Base-by-base conservation (phyloP, 73 alveolate genomes). In the Blepharisma japonicum region DNA sequence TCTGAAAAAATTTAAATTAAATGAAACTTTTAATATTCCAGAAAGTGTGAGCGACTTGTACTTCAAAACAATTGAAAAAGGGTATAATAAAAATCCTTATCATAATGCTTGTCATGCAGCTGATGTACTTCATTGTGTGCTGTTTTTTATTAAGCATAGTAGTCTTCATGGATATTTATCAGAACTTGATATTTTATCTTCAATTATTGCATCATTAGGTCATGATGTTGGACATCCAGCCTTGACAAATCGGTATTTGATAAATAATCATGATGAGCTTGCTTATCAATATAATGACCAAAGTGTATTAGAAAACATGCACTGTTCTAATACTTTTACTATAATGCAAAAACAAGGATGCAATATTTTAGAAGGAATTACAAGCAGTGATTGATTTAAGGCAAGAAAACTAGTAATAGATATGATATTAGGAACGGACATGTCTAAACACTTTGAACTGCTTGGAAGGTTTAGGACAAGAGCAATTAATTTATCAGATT, bases 81-180 rank as follows among this genome's bases (percentile, higher is more conserved):
- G 85, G 67, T 61, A 68, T 39, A 81, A 83, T 55, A 47, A 79
- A 14, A 91, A 89, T 67, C 87, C 89, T 8, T 91, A 91, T 68
- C 97, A 91, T 85, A 91, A 90, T 32, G 96, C 87, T 77, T 68
- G 90, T 25, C 97, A 91, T 76, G 97, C 94, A 7, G 90, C 90
- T 0, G 97, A 91, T 77, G 89, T 91, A 0, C 76, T 90, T 7
- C 92, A 91, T 51, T 85, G 85, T 55, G 71, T 90, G 45, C 68
- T 76, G 54, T 55, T 85, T 23, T 77, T 88, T 45, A 55, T 91
- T 45, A 53, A 68, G 68, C 71, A 81, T 18, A 83, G 92, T 77
- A 81, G 83, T 54, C 82, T 87, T 3, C 74, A 51, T 54, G 38
- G 78, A 46, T 51, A 70, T 38, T 46, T 84, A 6, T 39, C 79